A percentile compares a stretch with the other conserved stretches of the same genome.
Conservation (phyloP, 495 filamentous ascomycete genomes). For the Diplogelasinospora grovesii region DNA sequence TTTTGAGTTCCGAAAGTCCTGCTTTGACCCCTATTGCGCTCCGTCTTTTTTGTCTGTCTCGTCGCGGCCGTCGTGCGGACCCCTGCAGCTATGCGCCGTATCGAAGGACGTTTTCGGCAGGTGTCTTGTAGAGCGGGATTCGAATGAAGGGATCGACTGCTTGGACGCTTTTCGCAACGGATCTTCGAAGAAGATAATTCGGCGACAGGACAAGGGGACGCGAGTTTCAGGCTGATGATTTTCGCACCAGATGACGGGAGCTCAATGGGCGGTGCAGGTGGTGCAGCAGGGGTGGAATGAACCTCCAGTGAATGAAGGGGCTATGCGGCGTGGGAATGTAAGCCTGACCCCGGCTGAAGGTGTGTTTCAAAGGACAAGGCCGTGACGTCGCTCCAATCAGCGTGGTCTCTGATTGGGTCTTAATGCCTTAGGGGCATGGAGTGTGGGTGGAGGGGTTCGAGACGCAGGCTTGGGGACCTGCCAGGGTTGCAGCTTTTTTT, state of each 20-base stretch:
- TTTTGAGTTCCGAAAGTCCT: too few relatives aligned
- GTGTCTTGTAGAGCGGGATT: not conserved
- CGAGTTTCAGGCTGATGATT: slow-evolving; percentile 24
- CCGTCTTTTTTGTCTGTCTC: too few relatives aligned
- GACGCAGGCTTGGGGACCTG: not conserved
- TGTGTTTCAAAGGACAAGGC: slow-evolving; percentile 21
- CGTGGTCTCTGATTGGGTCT: slow-evolving; percentile 18
- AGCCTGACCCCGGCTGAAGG: slow-evolving; percentile 13
- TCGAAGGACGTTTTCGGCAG: too few relatives aligned
- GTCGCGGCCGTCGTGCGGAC: too few relatives aligned
- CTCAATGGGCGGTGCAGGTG: slow-evolving; percentile 19
- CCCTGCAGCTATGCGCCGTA: too few relatives aligned
- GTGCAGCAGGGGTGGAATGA: slow-evolving; percentile 22
- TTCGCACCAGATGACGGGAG: slow-evolving; percentile 19
- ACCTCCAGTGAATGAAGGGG: slow-evolving; percentile 27
- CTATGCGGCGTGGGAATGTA: slow-evolving; percentile 17
- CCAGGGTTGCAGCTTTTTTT: too few relatives aligned
- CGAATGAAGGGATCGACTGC: slow-evolving; percentile 6
- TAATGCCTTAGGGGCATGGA: not conserved
- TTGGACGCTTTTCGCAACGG: slow-evolving; percentile 13
- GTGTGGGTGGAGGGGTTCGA: slow-evolving; percentile 12
- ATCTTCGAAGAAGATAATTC: slow-evolving; percentile 12
- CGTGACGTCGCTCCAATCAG: slow-evolving; percentile 15
- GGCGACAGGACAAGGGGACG: slow-evolving; percentile 14
- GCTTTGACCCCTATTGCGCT: too few relatives aligned